These are phyloP conservation scores for Solioccasus polychromus DNA, from an alignment of 768 basidiomycete species.

Conservation along the genomic window DNA sequence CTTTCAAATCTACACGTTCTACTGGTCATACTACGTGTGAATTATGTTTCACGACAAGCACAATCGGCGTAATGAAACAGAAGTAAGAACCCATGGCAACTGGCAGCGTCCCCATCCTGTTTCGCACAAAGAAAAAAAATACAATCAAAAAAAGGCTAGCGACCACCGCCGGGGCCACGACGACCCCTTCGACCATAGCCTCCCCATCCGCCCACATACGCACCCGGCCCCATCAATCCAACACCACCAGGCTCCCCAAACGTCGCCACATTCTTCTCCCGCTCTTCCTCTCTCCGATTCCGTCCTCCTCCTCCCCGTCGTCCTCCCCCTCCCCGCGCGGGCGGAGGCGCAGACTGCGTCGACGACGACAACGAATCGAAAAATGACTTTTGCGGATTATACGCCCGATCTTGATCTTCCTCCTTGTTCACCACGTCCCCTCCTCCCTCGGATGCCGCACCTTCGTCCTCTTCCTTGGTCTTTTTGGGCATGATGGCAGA, in stretches of 20 bases:
- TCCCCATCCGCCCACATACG: conserved; percentile 78
- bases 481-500: conserved; percentile 45
- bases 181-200: conserved; percentile 56
- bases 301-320: conserved; percentile 51
- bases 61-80: no score
- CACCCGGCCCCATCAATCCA: conserved; percentile 73
- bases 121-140: neutral
- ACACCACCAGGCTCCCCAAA: conserved; percentile 85
- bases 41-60: no score
- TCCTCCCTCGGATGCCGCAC: conserved; percentile 31
- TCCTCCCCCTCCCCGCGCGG: conserved; percentile 37
- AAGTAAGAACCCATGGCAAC: no score
- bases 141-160: conserved; percentile 17
- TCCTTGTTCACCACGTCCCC: conserved; percentile 28
- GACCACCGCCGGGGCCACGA: conserved; percentile 18
- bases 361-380: conserved; percentile 69
- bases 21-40: no score
- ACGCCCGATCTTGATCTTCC: conserved; percentile 48
- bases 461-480: conserved; percentile 32
- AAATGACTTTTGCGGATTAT: conserved; percentile 77
- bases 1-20: no score
- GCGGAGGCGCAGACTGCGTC: conserved; percentile 34
- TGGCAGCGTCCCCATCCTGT: no score
- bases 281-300: conserved; percentile 76
- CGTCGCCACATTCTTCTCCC: conserved; percentile 81